A percentile compares a stretch with the other conserved stretches of the same genome.
These are phyloP conservation scores for Rhamnella rubrinervis DNA, from an alignment of 331 rosid species.

Conservation along the genomic window DNA sequence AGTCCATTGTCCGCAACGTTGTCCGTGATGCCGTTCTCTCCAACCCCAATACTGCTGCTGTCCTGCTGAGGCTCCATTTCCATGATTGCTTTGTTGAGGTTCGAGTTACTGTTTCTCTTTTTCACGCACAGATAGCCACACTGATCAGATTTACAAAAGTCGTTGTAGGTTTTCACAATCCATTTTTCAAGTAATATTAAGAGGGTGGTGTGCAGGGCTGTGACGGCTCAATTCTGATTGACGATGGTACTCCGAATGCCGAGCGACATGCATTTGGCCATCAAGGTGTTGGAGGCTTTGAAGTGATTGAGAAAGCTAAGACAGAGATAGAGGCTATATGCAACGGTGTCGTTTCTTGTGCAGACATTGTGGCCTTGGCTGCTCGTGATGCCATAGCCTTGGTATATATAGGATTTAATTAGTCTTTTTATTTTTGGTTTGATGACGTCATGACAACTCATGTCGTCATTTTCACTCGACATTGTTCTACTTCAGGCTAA, in stretches of 20 bases:
- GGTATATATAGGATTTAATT: constrained; percentile 30
- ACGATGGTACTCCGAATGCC: constrained; percentile 32
- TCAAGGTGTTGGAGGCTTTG: constrained; percentile 80
- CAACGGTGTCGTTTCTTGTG: constrained; percentile 78
- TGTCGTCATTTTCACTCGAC: background rate
- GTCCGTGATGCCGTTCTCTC: constrained; percentile 47
- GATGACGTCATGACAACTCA: background rate
- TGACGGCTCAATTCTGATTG: constrained; percentile 83
- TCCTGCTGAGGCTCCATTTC: constrained; percentile 79
- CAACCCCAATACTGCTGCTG: constrained; percentile 50
- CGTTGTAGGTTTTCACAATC: background rate
- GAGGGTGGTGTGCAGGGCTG: constrained; percentile 52
- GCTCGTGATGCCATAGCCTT: constrained; percentile 75
- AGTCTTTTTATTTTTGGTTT: background rate
- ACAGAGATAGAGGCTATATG: constrained; percentile 56
- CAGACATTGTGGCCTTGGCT: constrained; percentile 83
- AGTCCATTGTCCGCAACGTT: constrained; percentile 41
- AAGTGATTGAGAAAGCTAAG: constrained; percentile 77
- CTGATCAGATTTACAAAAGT: background rate
- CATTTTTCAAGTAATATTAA: background rate
- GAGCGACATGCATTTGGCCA: constrained; percentile 67
- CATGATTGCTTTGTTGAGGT: constrained; percentile 91
- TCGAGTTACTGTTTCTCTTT: background rate
- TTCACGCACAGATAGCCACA: background rate
- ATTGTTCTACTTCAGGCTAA: constrained; percentile 34